These are phyloP conservation scores for Sporothrix curviconia DNA, from an alignment of 2,329 filamentous ascomycete genomes.

Conservation along the genomic window DNA sequence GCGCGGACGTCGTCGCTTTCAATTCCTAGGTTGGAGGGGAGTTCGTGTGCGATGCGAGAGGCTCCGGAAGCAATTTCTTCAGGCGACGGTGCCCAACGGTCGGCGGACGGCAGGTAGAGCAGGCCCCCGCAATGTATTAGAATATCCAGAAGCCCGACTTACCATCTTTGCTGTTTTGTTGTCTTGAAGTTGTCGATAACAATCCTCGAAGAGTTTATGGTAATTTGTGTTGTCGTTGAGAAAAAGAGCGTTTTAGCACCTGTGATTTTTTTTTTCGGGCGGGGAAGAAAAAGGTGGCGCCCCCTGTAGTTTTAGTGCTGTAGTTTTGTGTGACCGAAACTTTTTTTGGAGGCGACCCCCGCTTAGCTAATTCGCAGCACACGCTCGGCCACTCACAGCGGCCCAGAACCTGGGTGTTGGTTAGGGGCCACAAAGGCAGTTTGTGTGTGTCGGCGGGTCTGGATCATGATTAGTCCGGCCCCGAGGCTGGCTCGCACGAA, in stretches of 20 bases:
- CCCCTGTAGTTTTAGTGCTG: background rate
- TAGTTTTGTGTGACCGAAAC: conserved; percentile 15
- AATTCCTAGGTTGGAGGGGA: too few relatives aligned
- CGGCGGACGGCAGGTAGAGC: background rate
- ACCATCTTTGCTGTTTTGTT: conserved; percentile 54
- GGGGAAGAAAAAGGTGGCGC: conserved; percentile 9
- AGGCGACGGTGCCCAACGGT: too few relatives aligned
- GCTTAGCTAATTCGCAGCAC: conserved; percentile 7
- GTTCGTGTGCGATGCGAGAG: too few relatives aligned
- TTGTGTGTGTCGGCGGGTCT: conserved; percentile 11
- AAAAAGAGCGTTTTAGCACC: conserved; percentile 8
- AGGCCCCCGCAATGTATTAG: background rate
- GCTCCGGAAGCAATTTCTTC: too few relatives aligned
- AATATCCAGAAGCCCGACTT: conserved; percentile 26
- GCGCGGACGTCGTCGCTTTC: too few relatives aligned
- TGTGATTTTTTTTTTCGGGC: conserved; percentile 1
- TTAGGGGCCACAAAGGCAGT: conserved; percentile 19
- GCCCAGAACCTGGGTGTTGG: background rate
- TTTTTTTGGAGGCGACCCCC: conserved; percentile 8
- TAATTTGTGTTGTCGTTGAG: conserved; percentile 12
- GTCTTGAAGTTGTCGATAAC: conserved; percentile 50
- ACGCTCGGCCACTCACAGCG: background rate
- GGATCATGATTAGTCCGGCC: conserved; percentile 16
- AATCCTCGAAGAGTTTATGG: conserved; percentile 58
- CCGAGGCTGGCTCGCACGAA: conserved; percentile 15